These are phyloP conservation scores for Gynostemma pentaphyllum DNA, from an alignment of 306 rosid species.

Conservation along the genomic window DNA sequence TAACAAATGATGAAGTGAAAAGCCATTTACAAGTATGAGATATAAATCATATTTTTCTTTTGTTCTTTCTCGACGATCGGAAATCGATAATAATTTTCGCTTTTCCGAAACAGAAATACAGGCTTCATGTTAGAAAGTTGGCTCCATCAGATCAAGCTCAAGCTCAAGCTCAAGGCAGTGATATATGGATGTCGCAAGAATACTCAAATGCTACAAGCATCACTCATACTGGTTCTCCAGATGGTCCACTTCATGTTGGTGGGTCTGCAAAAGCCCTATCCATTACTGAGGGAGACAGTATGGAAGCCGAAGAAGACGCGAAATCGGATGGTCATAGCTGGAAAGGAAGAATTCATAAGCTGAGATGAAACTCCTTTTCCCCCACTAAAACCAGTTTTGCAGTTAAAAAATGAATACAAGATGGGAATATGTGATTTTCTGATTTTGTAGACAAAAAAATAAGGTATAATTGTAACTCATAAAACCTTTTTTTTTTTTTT, in stretches of 20 bases:
- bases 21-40: conserved; percentile 75
- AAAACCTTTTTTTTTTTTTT: not conserved
- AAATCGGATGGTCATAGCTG: conserved; percentile 70
- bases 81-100: no score
- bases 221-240: conserved; percentile 54
- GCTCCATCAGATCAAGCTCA: conserved; percentile 21
- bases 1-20: conserved; percentile 93
- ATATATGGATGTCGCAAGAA: conserved; percentile 31
- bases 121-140: conserved; percentile 64
- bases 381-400: conserved; percentile 1
- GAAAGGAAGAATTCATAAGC: conserved; percentile 35
- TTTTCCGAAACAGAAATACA: conserved; percentile 54
- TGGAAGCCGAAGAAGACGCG: conserved; percentile 61
- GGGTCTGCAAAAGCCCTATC: conserved; percentile 48
- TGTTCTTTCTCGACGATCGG: no score
- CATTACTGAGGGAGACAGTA: conserved; percentile 36
- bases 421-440: conserved; percentile 8
- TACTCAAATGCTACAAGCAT: conserved; percentile 29
- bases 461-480: conserved; percentile 6
- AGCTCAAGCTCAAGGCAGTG: conserved; percentile 13
- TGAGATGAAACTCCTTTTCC: not conserved
- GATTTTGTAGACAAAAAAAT: conserved; percentile 4
- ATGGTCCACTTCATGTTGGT: conserved; percentile 43
- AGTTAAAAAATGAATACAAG: conserved; percentile 6
- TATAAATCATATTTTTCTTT: not conserved